Conservation (phyloP, 148 eudicot genomes). For the Rheum nobile region DNA sequence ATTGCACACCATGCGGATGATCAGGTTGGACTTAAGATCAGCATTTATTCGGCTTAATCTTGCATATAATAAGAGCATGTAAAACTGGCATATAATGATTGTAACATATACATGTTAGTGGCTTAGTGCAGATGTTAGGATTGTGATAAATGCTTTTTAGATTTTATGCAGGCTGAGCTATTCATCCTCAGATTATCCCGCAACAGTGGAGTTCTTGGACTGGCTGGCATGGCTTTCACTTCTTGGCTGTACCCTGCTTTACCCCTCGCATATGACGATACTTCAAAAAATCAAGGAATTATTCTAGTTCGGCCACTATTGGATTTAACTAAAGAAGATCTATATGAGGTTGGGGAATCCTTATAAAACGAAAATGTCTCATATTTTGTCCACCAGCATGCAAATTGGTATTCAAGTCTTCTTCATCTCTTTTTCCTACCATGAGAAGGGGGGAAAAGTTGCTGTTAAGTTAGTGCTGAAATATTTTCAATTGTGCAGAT, state of each 20-base stretch:
- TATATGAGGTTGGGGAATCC: constrained; percentile 52
- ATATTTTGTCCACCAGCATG: background rate
- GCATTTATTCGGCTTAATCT: background rate
- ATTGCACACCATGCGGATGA: constrained; percentile 96
- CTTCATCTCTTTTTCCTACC: background rate
- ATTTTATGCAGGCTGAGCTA: constrained; percentile 65
- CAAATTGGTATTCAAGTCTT: background rate
- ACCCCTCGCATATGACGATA: constrained; percentile 22
- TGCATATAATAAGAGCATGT: background rate
- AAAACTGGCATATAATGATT: background rate
- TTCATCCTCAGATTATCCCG: constrained; percentile 88
- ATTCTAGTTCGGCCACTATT: constrained; percentile 75
- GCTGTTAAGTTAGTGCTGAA: constrained; percentile 1
- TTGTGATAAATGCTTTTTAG: background rate
- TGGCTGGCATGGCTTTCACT: constrained; percentile 88
- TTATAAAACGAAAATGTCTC: background rate
- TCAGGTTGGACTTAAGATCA: constrained; percentile 45
- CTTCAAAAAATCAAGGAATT: constrained; percentile 34
- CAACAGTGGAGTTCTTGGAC: constrained; percentile 95
- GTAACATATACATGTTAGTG: background rate
- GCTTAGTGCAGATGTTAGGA: background rate
- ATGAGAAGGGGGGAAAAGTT: background rate
- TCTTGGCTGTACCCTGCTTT: constrained; percentile 45
- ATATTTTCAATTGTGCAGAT: constrained; percentile 33
- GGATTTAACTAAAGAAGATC: constrained; percentile 68